Evolutionary conservation across 139 green algal species (phyloP).

Genomic region (Chlorella sp.): DNA sequence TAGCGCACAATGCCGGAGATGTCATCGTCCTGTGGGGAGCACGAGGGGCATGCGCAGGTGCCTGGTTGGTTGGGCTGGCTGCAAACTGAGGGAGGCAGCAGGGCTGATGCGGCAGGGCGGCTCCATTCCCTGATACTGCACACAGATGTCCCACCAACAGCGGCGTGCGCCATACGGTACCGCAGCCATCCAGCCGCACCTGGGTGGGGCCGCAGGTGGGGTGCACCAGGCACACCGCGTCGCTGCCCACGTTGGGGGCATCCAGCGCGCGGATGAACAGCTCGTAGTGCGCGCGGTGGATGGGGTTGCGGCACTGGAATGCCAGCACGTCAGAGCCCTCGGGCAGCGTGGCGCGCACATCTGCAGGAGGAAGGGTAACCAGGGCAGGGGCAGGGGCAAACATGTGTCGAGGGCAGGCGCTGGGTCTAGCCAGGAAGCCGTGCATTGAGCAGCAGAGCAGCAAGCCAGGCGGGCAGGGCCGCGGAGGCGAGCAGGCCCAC

Average conservation of each 20-base stretch:
- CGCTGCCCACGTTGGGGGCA: slow-evolving; percentile 77
- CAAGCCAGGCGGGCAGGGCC: too few relatives aligned
- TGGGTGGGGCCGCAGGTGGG: slow-evolving; percentile 92
- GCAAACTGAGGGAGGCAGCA: too few relatives aligned
- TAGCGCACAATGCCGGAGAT: slow-evolving; percentile 95
- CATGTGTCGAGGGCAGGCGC: not conserved
- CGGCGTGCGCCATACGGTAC: too few relatives aligned
- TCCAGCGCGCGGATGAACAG: slow-evolving; percentile 91
- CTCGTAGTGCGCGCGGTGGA: slow-evolving; percentile 95
- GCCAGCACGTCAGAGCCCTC: slow-evolving; percentile 84
- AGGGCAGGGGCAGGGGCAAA: not conserved
- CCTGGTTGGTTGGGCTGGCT: too few relatives aligned
- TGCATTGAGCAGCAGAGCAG: too few relatives aligned
- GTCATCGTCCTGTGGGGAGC: slow-evolving; percentile 89
- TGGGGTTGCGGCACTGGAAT: slow-evolving; percentile 97
- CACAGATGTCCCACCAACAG: too few relatives aligned
- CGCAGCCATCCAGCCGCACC: slow-evolving; percentile 30
- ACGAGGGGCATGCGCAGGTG: too few relatives aligned
- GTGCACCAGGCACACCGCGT: slow-evolving; percentile 89
- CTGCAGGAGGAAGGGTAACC: not conserved
- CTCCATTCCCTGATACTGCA: too few relatives aligned
- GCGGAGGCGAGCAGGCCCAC: too few relatives aligned
- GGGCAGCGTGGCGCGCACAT: slow-evolving; percentile 75
- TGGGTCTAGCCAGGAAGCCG: not conserved
- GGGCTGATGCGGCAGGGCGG: too few relatives aligned